phyloP scores from a whole-genome alignment of 768 basidiomycete species.

The Suillus lakei region DNA sequence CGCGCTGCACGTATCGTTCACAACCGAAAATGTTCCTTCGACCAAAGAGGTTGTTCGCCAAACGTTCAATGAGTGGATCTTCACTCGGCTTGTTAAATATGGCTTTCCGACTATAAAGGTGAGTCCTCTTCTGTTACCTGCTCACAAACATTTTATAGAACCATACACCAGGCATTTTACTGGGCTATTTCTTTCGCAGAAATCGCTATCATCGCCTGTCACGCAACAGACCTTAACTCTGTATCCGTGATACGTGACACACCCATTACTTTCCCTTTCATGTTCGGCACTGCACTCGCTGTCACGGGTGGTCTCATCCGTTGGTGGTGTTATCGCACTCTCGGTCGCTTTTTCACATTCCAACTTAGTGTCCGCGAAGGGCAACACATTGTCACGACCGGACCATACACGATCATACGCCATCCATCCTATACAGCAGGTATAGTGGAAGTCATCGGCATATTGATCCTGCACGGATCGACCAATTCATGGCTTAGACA shows the following conservation, averaged over 20 bases:
- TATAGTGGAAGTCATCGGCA: constrained; percentile 10
- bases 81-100: background rate
- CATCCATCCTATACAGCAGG: constrained; percentile 50
- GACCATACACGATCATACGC: constrained; percentile 49
- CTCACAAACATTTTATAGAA: background rate
- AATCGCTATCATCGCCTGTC: background rate
- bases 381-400: constrained; percentile 47
- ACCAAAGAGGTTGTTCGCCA: constrained; percentile 30
- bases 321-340: constrained; percentile 34
- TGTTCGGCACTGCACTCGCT: constrained; percentile 29
- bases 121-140: too few relatives aligned
- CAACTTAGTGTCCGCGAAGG: constrained; percentile 45
- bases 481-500: constrained; percentile 12
- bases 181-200: constrained; percentile 6
- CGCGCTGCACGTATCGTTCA: constrained; percentile 46
- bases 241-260: background rate
- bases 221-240: background rate
- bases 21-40: constrained; percentile 50
- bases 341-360: constrained; percentile 49
- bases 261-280: constrained; percentile 11
- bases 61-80: constrained; percentile 2
- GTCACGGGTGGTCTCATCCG: constrained; percentile 31
- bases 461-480: constrained; percentile 10
- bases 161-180: background rate
- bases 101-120: background rate